phyloP scores from a whole-genome alignment of 805 yeast species.

The Metschnikowia drakensbergensis region DNA sequence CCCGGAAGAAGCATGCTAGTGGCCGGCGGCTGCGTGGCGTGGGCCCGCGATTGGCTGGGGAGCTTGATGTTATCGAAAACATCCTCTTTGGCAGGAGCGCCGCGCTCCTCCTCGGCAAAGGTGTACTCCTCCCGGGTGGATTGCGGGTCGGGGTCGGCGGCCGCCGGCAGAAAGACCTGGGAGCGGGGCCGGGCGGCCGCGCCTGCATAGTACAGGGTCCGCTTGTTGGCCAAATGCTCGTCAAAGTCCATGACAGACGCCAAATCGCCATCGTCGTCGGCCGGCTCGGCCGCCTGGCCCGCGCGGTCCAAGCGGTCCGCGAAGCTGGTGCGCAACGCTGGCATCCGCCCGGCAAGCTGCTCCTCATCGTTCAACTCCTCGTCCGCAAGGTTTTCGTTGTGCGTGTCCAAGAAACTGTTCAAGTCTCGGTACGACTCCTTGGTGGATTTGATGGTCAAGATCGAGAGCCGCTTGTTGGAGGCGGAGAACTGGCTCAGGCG shows the following conservation, averaged over 20 bases:
- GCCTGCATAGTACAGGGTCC: constrained; percentile 37
- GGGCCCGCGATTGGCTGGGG: constrained; percentile 26
- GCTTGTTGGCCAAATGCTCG: constrained; percentile 36
- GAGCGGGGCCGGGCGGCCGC: constrained; percentile 24
- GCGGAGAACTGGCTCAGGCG: constrained; percentile 59
- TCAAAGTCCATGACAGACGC: constrained; percentile 41
- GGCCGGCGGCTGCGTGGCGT: constrained; percentile 28
- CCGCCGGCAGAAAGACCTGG: not conserved
- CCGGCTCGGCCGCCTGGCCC: constrained; percentile 22
- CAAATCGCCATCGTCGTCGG: constrained; percentile 32
- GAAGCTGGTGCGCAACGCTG: constrained; percentile 36
- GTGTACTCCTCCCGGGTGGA: constrained; percentile 15
- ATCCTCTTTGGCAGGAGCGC: constrained; percentile 7
- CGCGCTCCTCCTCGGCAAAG: constrained; percentile 14
- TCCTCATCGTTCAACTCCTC: constrained; percentile 22
- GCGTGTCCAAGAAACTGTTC: constrained; percentile 34
- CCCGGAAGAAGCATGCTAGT: constrained; percentile 36
- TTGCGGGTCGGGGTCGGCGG: not conserved
- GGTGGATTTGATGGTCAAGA: constrained; percentile 68
- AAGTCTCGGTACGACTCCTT: constrained; percentile 61
- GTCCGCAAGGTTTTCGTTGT: constrained; percentile 21
- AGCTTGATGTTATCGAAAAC: constrained; percentile 46
- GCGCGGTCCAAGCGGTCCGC: constrained; percentile 41
- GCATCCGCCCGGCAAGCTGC: constrained; percentile 12
- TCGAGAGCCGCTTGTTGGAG: constrained; percentile 64